phyloP scores from a whole-genome alignment of 2,329 filamentous ascomycete species.

The Aspergillus clavatus region DNA sequence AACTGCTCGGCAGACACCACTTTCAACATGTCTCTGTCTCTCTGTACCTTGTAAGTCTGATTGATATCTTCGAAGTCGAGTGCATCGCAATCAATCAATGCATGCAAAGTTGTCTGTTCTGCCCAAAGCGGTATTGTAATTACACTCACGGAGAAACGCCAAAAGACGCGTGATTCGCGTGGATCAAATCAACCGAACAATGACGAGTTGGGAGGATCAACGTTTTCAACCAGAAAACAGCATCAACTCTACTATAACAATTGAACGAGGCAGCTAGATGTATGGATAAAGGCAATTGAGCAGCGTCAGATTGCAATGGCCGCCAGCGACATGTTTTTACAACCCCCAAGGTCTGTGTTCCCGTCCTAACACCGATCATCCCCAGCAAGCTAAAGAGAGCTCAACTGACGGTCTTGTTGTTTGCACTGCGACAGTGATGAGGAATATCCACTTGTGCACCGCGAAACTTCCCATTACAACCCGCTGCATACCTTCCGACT shows the following conservation, averaged over 20 bases:
- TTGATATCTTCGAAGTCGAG: too few relatives aligned
- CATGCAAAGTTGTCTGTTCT: too few relatives aligned
- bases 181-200: neutral
- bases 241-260: too few relatives aligned
- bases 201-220: neutral
- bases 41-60: too few relatives aligned
- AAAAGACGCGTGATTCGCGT: slow-evolving; percentile 25
- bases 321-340: slow-evolving; percentile 20
- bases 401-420: slow-evolving; percentile 3
- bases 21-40: too few relatives aligned
- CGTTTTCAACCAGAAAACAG: neutral
- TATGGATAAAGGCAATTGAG: too few relatives aligned
- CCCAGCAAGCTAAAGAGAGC: neutral
- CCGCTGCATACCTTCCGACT: slow-evolving; percentile 71
- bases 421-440: slow-evolving; percentile 25
- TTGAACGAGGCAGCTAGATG: too few relatives aligned
- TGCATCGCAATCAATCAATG: too few relatives aligned
- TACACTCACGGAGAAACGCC: slow-evolving; percentile 15
- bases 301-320: slow-evolving; percentile 12
- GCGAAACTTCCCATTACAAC: slow-evolving; percentile 61
- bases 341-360: slow-evolving; percentile 25
- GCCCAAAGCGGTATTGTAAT: slow-evolving; percentile 23
- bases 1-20: too few relatives aligned
- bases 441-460: slow-evolving; percentile 45
- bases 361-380: neutral